Base-by-base conservation (phyloP, 768 basidiomycete genomes). In the Tulasnella sp. region DNA sequence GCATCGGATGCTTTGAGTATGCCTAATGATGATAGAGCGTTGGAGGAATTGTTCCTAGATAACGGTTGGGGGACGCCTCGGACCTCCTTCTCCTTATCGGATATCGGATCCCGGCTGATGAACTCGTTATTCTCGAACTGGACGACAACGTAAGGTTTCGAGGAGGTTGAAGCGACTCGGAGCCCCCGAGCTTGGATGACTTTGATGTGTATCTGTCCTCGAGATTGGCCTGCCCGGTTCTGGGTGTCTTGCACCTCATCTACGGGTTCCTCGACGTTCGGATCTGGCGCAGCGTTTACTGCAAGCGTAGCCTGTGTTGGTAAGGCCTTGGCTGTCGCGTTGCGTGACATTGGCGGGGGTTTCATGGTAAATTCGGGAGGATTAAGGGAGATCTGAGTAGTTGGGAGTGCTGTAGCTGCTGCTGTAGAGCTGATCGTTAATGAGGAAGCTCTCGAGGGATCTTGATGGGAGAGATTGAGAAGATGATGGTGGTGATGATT, bases 71-170 rank as follows among this genome's bases (percentile, higher is more conserved):
- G 80, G 42, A 79, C 78, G 66, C 89, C 91, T 70, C 85, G 90
- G 72, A 89, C 86, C 72, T 91, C 88, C 76, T 88, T 92, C 75
- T 88, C 88, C 17, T 78, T 75, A 71, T 90, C 88, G 64, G 83
- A 81, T 24, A 85, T 88, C 26, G 92, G 89, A 70, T 95, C 89
- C 47, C 96, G 77, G 66, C 84, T 85, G 70, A 99, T 85, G 69
- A 97, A 99, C 73, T 99, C 96, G 78, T 92, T 97, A 73, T 98
- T 88, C 76, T 99, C 96, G 73, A 97, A 99, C 72, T 93, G 88
- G 65, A 94, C 93, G 70, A 98, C 94, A 66, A 93, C 88, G 70
- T 99, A 98, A 17, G 93, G 89, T 0, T 83, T 77, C 3, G 87
- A 82, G 63, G 76, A 70, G 44, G 78, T 67, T 13, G 83, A 78